Evolutionary conservation across 108 stramenopile genomes (phyloP).

Genomic region (Craspedostauros australis): DNA sequence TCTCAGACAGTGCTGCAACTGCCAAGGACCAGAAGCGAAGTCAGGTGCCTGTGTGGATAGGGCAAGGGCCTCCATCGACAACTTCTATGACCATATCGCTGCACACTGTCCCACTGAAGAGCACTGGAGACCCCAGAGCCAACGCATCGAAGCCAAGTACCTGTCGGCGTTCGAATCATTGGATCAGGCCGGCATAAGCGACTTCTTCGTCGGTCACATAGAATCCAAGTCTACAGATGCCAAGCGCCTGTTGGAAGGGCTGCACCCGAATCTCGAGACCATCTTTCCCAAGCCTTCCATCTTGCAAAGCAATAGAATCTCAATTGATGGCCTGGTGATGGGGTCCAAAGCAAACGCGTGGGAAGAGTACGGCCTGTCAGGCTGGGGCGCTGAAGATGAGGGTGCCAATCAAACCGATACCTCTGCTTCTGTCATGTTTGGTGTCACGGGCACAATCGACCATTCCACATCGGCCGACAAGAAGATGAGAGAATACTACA

Average conservation of each 20-base stretch:
- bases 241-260: slow-evolving; percentile 10
- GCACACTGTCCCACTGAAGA: slow-evolving; percentile 10
- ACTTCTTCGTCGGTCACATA: slow-evolving; percentile 38
- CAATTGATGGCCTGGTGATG: no score
- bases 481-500: slow-evolving; percentile 5
- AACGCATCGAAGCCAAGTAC: slow-evolving; percentile 18
- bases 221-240: slow-evolving; percentile 18
- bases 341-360: no score
- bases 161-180: slow-evolving; percentile 26
- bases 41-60: no score
- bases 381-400: slow-evolving; percentile 35
- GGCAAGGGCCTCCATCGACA: no score
- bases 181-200: no score
- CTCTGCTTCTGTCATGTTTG: no score
- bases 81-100: slow-evolving; percentile 18
- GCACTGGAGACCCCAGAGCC: slow-evolving; percentile 24
- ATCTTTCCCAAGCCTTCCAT: no score
- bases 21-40: no score
- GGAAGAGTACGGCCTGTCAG: slow-evolving; percentile 31
- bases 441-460: not conserved
- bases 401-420: no score
- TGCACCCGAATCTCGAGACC: no score
- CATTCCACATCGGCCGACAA: not conserved
- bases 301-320: no score
- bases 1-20: slow-evolving; percentile 13